Conservation (phyloP, 1,284 basidiomycete genomes). For the Lignosus rhinocerotis region DNA sequence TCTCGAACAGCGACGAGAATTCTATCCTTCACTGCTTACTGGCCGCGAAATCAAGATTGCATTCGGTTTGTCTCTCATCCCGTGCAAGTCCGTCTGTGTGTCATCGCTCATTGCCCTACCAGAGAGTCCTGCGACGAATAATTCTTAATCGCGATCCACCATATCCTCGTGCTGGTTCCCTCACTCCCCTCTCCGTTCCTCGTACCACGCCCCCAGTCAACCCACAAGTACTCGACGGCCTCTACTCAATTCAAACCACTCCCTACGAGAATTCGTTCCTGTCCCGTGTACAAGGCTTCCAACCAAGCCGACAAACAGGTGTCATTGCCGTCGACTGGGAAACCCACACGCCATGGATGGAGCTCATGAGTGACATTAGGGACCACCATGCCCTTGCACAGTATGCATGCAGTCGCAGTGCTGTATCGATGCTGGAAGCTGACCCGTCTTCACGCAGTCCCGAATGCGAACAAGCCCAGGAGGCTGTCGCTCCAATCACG, state of each 20-base stretch:
- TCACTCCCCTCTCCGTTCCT: slow-evolving; percentile 23
- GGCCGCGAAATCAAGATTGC: slow-evolving; percentile 10
- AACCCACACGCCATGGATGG: slow-evolving; percentile 67
- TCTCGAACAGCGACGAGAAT: not conserved
- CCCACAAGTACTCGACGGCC: slow-evolving; percentile 48
- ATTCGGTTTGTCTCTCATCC: slow-evolving; percentile 7
- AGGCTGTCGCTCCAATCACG: slow-evolving; percentile 52
- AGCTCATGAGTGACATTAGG: slow-evolving; percentile 67
- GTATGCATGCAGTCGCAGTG: slow-evolving; percentile 40
- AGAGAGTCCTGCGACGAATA: slow-evolving; percentile 25
- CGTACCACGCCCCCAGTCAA: slow-evolving; percentile 31
- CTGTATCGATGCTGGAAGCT: not conserved
- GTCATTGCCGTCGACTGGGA: slow-evolving; percentile 69
- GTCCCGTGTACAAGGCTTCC: slow-evolving; percentile 52
- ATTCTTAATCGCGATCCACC: slow-evolving; percentile 14
- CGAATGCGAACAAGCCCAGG: slow-evolving; percentile 44
- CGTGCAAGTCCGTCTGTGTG: not conserved
- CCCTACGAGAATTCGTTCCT: slow-evolving; percentile 64
- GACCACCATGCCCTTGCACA: slow-evolving; percentile 60
- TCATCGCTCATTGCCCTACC: not conserved
- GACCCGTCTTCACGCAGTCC: slow-evolving; percentile 43
- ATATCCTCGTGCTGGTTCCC: slow-evolving; percentile 5
- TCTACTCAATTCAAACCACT: slow-evolving; percentile 58
- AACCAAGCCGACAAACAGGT: slow-evolving; percentile 5
- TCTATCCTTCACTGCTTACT: not conserved